These are phyloP conservation scores for Trypanosoma caninum DNA, from an alignment of 208 protist species.

Conservation along the genomic window DNA sequence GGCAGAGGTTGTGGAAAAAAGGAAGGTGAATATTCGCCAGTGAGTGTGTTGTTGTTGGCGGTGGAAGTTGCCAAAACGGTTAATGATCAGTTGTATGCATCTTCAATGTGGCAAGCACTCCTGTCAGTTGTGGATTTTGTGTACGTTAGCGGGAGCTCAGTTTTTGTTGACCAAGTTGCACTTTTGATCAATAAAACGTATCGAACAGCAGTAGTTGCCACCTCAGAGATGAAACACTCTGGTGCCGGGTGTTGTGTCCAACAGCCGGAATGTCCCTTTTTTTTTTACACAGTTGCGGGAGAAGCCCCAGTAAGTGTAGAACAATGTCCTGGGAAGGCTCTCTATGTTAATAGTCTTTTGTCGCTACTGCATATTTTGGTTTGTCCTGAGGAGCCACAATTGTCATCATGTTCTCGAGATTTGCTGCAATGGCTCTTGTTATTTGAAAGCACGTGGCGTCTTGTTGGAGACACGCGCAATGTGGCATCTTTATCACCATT, in stretches of 20 bases:
- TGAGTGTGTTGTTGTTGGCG: constrained; percentile 15
- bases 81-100: not conserved
- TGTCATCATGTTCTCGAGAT: not conserved
- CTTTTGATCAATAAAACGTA: constrained; percentile 1
- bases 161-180: not conserved
- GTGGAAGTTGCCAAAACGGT: not conserved
- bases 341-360: not conserved
- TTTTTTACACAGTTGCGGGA: constrained; percentile 8
- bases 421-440: constrained; percentile 15
- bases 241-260: not conserved
- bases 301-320: not conserved
- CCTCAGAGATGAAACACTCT: not conserved
- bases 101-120: constrained; percentile 19
- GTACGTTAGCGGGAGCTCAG: constrained; percentile 2
- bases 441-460: constrained; percentile 3
- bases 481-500: too few relatives aligned
- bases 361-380: not conserved
- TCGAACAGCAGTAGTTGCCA: not conserved
- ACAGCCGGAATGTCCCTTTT: not conserved
- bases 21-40: not conserved
- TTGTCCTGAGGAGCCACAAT: not conserved
- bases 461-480: not conserved
- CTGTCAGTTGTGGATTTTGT: constrained; percentile 25
- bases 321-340: not conserved
- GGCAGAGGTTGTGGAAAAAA: not conserved